These are phyloP conservation scores for Neurospora intermedia DNA, from an alignment of 495 filamentous ascomycete species.

Conservation along the genomic window DNA sequence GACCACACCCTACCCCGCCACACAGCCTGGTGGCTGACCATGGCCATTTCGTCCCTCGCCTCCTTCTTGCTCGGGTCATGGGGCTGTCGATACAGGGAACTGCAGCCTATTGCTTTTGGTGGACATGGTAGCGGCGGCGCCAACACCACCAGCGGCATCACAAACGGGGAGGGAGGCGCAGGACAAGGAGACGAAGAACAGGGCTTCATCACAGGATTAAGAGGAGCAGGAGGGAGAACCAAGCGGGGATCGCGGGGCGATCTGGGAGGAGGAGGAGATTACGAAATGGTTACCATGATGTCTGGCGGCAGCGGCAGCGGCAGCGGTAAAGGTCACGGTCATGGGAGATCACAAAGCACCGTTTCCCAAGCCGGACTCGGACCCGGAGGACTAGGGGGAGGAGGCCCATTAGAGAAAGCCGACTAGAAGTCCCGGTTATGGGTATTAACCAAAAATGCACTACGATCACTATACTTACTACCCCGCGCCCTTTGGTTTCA, in stretches of 20 bases:
- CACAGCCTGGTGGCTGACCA: slow-evolving; percentile 79
- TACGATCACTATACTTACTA: background rate
- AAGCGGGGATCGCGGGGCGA: background rate
- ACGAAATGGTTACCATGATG: background rate
- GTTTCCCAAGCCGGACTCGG: background rate
- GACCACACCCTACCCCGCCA: slow-evolving; percentile 54
- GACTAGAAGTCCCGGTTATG: background rate
- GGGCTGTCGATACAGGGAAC: slow-evolving; percentile 81
- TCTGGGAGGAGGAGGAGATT: background rate
- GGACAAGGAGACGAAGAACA: background rate
- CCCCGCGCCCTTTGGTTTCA: background rate
- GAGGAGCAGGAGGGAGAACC: background rate
- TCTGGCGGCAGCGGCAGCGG: background rate
- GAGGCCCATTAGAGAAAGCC: background rate
- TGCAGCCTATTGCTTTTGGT: slow-evolving; percentile 82
- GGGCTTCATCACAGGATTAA: background rate
- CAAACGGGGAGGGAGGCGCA: no score
- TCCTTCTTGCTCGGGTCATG: slow-evolving; percentile 74
- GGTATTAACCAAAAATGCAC: background rate
- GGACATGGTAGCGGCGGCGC: slow-evolving; percentile 24
- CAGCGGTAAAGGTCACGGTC: background rate
- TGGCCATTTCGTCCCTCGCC: slow-evolving; percentile 53
- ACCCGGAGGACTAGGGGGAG: no score
- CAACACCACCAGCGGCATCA: background rate
- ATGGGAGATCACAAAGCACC: background rate